phyloP scores from a whole-genome alignment of 2,329 filamentous ascomycete species.

The Aureobasidium sp. region DNA sequence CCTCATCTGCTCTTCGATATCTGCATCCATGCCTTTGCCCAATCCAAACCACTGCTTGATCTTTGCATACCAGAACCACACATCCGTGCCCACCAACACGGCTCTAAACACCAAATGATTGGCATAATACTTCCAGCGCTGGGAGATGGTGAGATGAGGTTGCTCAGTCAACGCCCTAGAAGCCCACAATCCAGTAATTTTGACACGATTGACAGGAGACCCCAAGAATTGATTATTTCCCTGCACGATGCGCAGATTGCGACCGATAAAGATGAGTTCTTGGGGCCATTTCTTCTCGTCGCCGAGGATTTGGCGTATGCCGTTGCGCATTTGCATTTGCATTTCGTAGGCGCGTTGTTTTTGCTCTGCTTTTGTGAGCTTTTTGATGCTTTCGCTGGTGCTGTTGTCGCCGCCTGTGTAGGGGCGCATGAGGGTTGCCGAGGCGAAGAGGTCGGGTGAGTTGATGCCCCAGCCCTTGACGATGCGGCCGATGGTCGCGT shows the following conservation, averaged over 20 bases:
- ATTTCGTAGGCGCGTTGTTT: slow-evolving; percentile 64
- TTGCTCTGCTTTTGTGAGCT: slow-evolving; percentile 49
- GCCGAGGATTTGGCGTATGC: slow-evolving; percentile 69
- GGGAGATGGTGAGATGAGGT: slow-evolving; percentile 51
- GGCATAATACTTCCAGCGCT: slow-evolving; percentile 62
- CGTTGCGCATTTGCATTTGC: slow-evolving; percentile 62
- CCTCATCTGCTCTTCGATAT: slow-evolving; percentile 81
- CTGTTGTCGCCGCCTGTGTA: slow-evolving; percentile 76
- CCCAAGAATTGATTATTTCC: slow-evolving; percentile 88
- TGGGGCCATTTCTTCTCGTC: slow-evolving; percentile 86
- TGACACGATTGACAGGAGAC: slow-evolving; percentile 81
- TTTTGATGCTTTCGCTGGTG: slow-evolving; percentile 43
- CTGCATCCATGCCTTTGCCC: slow-evolving; percentile 86
- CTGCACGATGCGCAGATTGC: slow-evolving; percentile 88
- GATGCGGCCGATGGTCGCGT: slow-evolving; percentile 63
- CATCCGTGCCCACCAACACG: slow-evolving; percentile 67
- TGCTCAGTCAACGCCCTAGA: slow-evolving; percentile 73
- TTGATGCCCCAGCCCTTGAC: slow-evolving; percentile 79
- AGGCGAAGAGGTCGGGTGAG: slow-evolving; percentile 84
- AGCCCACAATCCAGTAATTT: slow-evolving; percentile 89
- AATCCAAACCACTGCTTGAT: slow-evolving; percentile 66
- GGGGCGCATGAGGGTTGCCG: slow-evolving; percentile 78
- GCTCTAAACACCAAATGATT: slow-evolving; percentile 73
- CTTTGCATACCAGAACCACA: slow-evolving; percentile 76
- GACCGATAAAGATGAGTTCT: slow-evolving; percentile 84